Evolutionary conservation across 177 flowering plant species (phyloP), one percentile per base, ranked within the genome.

Genomic region (Telopea speciosissima): DNA sequence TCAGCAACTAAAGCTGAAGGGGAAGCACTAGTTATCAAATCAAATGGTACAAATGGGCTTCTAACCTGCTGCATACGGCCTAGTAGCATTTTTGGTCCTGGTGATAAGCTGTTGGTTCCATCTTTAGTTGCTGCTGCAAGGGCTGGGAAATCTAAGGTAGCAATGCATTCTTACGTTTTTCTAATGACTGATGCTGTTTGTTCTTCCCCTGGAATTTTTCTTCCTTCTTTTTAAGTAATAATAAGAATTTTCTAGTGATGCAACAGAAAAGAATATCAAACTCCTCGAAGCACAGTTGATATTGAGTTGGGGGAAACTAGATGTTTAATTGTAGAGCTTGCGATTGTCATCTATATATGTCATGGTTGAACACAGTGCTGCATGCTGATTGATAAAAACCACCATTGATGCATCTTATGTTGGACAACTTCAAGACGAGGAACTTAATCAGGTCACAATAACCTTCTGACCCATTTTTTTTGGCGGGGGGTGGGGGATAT

Each of bases 11-110:
- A 95, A 89, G 86, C 98, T 62, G 87, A 93, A 82, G 99, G 94
- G 78, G 99, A 95, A 76, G 86, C 84, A 33, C 81, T 88, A 80
- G 89, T 89, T 62, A 68, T 89, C 54, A 88, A 90, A 79, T 66
- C 97, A 66, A 95, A 93, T 80, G 90, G 95, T 40, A 73, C 11
- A 22, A 80, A 85, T 75, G 99, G 98, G 42, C 95, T 95, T 75
- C 75, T 89, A 56, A 95, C 99, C 11, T 95, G 99, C 77, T 85
- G 96, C 79, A 87, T 95, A 76, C 90, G 99, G 45, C 99, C 99
- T 58, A 93, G 99, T 82, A 85, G 97, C 77, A 90, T 95, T 76
- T 95, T 95, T 83, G 99, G 99, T 65, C 99, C 99, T 74, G 97
- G 98, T 69, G 99, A 95, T 81, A 88, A 63, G 80, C 80, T 95